These are phyloP conservation scores for Heterobasidion occidentale DNA, from an alignment of 1,284 basidiomycete genomes.

Conservation along the genomic window DNA sequence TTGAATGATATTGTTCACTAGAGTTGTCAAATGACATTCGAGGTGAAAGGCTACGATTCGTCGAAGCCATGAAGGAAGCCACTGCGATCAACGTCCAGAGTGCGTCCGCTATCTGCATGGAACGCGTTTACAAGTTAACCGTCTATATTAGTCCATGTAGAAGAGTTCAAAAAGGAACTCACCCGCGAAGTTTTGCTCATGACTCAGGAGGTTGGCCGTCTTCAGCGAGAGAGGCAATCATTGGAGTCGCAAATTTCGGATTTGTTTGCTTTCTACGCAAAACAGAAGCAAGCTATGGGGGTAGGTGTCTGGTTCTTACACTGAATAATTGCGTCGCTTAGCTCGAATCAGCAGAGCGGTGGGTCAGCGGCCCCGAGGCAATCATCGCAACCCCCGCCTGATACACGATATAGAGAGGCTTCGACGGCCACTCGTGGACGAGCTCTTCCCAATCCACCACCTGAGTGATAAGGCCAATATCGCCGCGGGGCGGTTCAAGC, in stretches of 20 bases:
- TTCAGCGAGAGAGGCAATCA: slow-evolving; percentile 65
- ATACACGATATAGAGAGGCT: no score
- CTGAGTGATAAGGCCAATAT: no score
- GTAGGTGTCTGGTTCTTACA: slow-evolving; percentile 13
- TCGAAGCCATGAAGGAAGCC: slow-evolving; percentile 87
- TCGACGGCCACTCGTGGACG: no score
- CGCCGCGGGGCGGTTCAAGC: no score
- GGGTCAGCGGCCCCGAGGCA: no score
- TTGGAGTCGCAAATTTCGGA: slow-evolving; percentile 72
- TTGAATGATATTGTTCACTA: slow-evolving; percentile 17
- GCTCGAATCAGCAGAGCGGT: no score
- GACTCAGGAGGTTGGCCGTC: slow-evolving; percentile 64
- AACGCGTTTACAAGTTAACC: no score
- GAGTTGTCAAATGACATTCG: slow-evolving; percentile 77
- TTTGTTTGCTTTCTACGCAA: slow-evolving; percentile 65
- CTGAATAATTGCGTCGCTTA: no score
- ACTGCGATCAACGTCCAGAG: slow-evolving; percentile 79
- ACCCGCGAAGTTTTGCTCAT: slow-evolving; percentile 66
- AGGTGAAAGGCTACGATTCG: slow-evolving; percentile 76
- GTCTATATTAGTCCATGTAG: slow-evolving; percentile 56
- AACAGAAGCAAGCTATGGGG: slow-evolving; percentile 44
- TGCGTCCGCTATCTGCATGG: slow-evolving; percentile 23
- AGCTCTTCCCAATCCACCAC: no score
- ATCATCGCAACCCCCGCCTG: no score
- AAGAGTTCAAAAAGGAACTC: slow-evolving; percentile 77